These are phyloP conservation scores for Peribolospora kevripleyi DNA, from an alignment of 768 basidiomycete genomes.

Conservation along the genomic window DNA sequence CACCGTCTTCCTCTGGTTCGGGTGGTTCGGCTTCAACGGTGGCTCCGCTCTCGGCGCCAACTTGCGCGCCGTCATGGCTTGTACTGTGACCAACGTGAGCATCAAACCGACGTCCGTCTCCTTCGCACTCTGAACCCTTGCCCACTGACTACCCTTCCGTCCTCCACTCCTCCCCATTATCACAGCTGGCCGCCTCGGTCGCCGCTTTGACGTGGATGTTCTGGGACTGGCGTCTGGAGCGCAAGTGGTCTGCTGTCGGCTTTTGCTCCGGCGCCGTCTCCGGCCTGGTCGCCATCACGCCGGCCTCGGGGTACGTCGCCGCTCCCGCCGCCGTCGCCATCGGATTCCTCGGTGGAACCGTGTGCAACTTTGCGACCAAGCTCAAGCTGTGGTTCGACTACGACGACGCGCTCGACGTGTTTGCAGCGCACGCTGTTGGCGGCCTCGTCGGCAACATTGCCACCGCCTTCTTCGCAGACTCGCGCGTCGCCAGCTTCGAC, in stretches of 20 bases:
- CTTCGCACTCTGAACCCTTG: neutral
- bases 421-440: slow-evolving; percentile 71
- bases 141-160: neutral
- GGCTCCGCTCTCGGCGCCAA: slow-evolving; percentile 73
- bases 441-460: slow-evolving; percentile 33
- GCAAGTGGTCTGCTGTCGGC: slow-evolving; percentile 66
- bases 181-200: slow-evolving; percentile 31
- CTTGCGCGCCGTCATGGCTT: slow-evolving; percentile 56
- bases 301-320: slow-evolving; percentile 56
- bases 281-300: slow-evolving; percentile 38
- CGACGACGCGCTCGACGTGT: slow-evolving; percentile 79
- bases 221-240: slow-evolving; percentile 4
- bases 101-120: neutral
- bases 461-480: slow-evolving; percentile 53
- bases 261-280: slow-evolving; percentile 80
- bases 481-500: slow-evolving; percentile 39
- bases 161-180: neutral
- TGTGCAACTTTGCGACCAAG: slow-evolving; percentile 68
- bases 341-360: slow-evolving; percentile 43
- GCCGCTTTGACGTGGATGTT: slow-evolving; percentile 56
- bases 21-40: slow-evolving; percentile 43
- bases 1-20: slow-evolving; percentile 78
- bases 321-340: slow-evolving; percentile 53
- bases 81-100: slow-evolving; percentile 71
- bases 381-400: slow-evolving; percentile 8